Evolutionary conservation across 495 filamentous ascomycete species (phyloP), one percentile per base, ranked within the genome.

Genomic region (Chaetomium fimeti): DNA sequence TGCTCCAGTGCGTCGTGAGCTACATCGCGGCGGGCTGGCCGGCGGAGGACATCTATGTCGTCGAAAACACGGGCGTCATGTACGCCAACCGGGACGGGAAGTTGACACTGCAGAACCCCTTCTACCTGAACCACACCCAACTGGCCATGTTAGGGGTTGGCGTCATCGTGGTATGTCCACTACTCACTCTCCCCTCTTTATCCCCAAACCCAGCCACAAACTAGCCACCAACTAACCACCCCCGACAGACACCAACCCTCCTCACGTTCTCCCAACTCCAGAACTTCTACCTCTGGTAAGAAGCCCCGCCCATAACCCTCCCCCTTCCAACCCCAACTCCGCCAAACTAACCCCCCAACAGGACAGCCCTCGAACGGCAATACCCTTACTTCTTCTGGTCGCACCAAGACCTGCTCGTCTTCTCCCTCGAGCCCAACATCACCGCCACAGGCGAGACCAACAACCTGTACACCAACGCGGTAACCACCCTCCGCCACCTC

Each of bases 1-100:
- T 87, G 42, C 76, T 86, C 53, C 85, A 87, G 69, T 79, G 80
- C 22, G 79, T 87, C 1, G 79, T 84, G 25, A 81, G 78, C 42
- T 87, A 87, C 66, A 79, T 87, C 40, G 79, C 82, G 2, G 83
- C 85, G 0, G 85, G 85, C 12, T 88, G 85, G 85, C 85, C 85
- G 45, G 64, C 84, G 2, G 71, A 71, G 36, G 83, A 87, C 61
- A 87, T 88, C 62, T 82, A 82, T 60, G 78, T 88, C 7, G 75
- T 88, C 24, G 85, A 87, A 64, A 88, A 88, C 70, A 87, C 84
- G 11, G 85, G 85, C 1, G 78, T 79, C 11, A 85, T 88, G 79
- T 69, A 79, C 57, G 74, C 81, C 1, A 88, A 88, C 63, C 62
- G 68, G 42, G 68, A 78, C 11, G 74, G 74, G 0, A 69, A 73